phyloP scores from a whole-genome alignment of 306 rosid species.

The Corylus avellana region DNA sequence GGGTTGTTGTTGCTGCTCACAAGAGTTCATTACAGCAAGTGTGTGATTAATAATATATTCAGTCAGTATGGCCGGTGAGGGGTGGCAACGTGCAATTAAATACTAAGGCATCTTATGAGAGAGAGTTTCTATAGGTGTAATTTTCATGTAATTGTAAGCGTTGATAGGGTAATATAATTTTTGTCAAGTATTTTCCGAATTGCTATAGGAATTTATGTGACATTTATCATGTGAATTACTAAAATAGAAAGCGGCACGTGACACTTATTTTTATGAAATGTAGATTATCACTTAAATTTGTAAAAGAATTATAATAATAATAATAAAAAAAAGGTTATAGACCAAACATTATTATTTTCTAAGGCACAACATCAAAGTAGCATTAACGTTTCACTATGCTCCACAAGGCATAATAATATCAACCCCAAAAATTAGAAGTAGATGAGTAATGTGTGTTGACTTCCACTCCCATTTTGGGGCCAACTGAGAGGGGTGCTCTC shows the following conservation, averaged over 20 bases:
- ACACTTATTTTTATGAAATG: too few relatives aligned
- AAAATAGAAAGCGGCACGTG: too few relatives aligned
- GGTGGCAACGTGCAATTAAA: background rate
- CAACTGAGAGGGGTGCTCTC: too few relatives aligned
- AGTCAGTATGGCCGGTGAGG: slow-evolving; percentile 2
- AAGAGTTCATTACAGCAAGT: background rate
- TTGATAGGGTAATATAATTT: background rate
- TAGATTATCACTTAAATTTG: too few relatives aligned
- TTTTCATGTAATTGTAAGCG: background rate
- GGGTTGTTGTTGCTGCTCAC: background rate
- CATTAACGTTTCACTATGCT: background rate
- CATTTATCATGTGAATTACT: too few relatives aligned
- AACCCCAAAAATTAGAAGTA: too few relatives aligned
- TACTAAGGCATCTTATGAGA: background rate
- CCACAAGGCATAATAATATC: background rate
- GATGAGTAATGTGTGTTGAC: background rate
- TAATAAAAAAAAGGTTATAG: too few relatives aligned
- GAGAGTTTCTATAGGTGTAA: background rate
- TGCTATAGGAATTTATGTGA: too few relatives aligned
- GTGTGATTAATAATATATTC: background rate
- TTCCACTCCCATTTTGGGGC: background rate
- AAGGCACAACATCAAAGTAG: background rate
- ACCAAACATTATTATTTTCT: too few relatives aligned
- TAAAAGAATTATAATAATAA: too few relatives aligned
- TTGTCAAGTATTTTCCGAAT: too few relatives aligned